phyloP scores from a whole-genome alignment of 495 filamentous ascomycete species.

The Aspergillus nidulans region DNA sequence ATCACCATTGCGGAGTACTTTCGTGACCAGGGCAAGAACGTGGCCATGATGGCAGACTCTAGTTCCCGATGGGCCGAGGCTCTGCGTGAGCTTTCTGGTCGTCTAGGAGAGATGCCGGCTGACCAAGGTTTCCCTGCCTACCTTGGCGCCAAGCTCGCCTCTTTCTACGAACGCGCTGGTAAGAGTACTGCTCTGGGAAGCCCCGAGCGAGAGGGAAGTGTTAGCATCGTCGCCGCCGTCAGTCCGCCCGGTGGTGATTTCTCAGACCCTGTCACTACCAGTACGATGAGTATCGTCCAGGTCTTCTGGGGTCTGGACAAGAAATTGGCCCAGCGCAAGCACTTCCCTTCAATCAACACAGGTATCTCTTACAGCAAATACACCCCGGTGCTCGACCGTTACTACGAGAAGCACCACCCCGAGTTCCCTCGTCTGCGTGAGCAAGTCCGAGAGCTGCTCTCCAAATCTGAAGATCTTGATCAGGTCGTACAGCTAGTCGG shows the following conservation, averaged over 20 bases:
- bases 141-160: conserved; percentile 91
- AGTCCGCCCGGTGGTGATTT: conserved; percentile 98
- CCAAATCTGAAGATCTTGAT: conserved; percentile 94
- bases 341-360: conserved; percentile 99
- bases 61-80: conserved; percentile 98
- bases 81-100: conserved; percentile 96
- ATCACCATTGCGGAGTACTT: conserved; percentile 98
- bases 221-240: conserved; percentile 97
- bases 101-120: conserved; percentile 98
- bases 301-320: conserved; percentile 99
- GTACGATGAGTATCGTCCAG: conserved; percentile 95
- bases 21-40: conserved; percentile 95
- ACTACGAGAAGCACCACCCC: conserved; percentile 85
- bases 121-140: conserved; percentile 99
- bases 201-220: conserved; percentile 80
- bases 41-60: conserved; percentile 99
- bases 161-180: conserved; percentile 98
- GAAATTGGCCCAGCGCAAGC: conserved; percentile 97
- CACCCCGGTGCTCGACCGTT: conserved; percentile 77
- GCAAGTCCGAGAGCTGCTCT: conserved; percentile 85
- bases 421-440: conserved; percentile 93
- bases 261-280: conserved; percentile 94
- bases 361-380: conserved; percentile 97
- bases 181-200: conserved; percentile 80
- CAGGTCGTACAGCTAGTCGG: conserved; percentile 98